Base-by-base conservation (phyloP, 2,329 filamentous ascomycete genomes). In the Sporothrix inflata region DNA sequence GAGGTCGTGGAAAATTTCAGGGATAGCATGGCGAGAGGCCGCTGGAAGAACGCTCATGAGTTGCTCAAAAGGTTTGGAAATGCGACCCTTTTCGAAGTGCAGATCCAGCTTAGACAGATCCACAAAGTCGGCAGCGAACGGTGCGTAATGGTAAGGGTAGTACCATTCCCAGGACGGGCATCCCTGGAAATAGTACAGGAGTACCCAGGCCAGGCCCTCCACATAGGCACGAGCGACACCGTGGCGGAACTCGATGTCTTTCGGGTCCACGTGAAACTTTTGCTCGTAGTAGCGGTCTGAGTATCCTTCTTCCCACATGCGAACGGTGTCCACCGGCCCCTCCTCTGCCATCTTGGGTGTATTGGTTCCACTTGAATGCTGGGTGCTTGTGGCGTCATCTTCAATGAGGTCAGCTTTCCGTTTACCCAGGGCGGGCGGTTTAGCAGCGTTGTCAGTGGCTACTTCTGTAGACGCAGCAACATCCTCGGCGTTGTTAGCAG, bases 81-180 rank as follows among this genome's bases (percentile, higher is more conserved):
- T 92, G 66, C 86, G 89, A 12, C 95, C 95, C 80, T 94, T 93
- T 73, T 93, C 88, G 76, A 99, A 99, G 21, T 87, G 84, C 75
- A 97, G 89, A 42, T 92, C 86, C 85, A 97, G 90, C 76, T 94
- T 90, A 69, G 86, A 88, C 61, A 99, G 86, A 71, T 94, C 91
- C 73, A 92, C 91, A 80, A 99, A 99, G 81, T 99, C 96, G 69
- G 94, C 92, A 2, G 96, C 96, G 79, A 99, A 99, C 3, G 97
- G 96, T 1, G 96, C 97, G 79, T 99, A 99, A 80, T 99, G 96
- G 79, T 98, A 97, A 0, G 96, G 96, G 79, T 98, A 99, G 80
- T 96, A 99, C 96, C 96, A 99, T 69, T 95, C 97, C 96, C 97
- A 99, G 0, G 94, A 98, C 27, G 96, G 94, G 78, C 96, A 99